Conservation (phyloP, 768 basidiomycete species). For the Podaxis sp. region DNA sequence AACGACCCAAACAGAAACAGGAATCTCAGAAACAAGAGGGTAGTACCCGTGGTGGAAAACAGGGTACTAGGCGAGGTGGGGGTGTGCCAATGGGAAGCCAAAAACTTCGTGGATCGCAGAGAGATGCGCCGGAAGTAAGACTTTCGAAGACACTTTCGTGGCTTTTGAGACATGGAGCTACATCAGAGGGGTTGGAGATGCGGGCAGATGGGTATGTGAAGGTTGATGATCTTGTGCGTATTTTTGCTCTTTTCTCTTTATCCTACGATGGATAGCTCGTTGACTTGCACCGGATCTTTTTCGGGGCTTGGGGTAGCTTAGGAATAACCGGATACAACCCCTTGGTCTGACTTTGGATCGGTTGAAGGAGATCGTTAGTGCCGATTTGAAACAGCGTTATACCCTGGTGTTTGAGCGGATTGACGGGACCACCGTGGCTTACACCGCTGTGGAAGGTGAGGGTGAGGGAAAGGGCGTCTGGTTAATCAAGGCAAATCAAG, state of each 20-base stretch:
- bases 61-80: neutral
- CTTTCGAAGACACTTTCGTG: slow-evolving; percentile 87
- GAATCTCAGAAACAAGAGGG: neutral
- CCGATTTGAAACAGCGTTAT: slow-evolving; percentile 65
- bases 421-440: slow-evolving; percentile 12
- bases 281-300: neutral
- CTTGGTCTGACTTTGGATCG: slow-evolving; percentile 50
- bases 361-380: slow-evolving; percentile 60
- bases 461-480: slow-evolving; percentile 38
- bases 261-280: neutral
- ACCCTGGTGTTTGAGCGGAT: slow-evolving; percentile 49
- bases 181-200: slow-evolving; percentile 68
- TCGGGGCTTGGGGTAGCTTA: neutral
- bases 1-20: neutral
- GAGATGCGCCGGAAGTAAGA: slow-evolving; percentile 63
- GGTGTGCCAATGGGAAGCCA: neutral
- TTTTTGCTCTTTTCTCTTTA: neutral
- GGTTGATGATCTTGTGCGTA: slow-evolving; percentile 77
- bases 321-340: slow-evolving; percentile 50
- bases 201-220: slow-evolving; percentile 82
- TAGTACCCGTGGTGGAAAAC: neutral
- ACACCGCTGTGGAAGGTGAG: slow-evolving; percentile 16
- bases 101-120: slow-evolving; percentile 56
- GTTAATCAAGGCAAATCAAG: slow-evolving; percentile 91
- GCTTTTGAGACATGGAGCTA: slow-evolving; percentile 81